phyloP scores from a whole-genome alignment of 2,329 filamentous ascomycete species.

The Thelonectria discophora region DNA sequence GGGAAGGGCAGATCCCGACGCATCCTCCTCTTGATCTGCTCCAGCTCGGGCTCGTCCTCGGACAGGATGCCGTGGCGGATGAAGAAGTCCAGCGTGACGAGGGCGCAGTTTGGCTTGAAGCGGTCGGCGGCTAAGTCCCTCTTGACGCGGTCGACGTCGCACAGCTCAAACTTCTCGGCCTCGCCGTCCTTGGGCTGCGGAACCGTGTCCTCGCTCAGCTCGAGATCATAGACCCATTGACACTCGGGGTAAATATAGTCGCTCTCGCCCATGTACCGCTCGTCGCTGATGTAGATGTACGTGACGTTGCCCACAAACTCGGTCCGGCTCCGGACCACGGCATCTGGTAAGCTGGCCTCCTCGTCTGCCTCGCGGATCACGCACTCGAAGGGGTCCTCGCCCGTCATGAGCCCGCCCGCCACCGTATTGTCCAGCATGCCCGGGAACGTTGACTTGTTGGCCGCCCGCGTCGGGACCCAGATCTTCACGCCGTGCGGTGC shows the following conservation, averaged over 20 bases:
- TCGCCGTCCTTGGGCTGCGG: conserved; percentile 87
- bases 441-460: conserved; percentile 84
- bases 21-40: conserved; percentile 77
- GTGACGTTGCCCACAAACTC: conserved; percentile 75
- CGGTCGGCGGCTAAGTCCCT: conserved; percentile 73
- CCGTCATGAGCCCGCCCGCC: conserved; percentile 79
- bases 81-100: conserved; percentile 90
- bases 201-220: conserved; percentile 72
- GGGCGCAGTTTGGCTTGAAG: conserved; percentile 93
- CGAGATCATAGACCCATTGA: conserved; percentile 91
- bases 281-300: conserved; percentile 84
- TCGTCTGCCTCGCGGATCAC: conserved; percentile 87
- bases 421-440: conserved; percentile 97
- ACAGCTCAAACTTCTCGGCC: conserved; percentile 84
- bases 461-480: conserved; percentile 83
- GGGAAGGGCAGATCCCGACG: conserved; percentile 86
- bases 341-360: conserved; percentile 82
- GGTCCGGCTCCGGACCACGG: conserved; percentile 69
- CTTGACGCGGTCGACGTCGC: conserved; percentile 79
- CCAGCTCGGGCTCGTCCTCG: conserved; percentile 77
- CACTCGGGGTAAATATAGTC: conserved; percentile 88
- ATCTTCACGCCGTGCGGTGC: conserved; percentile 70
- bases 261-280: conserved; percentile 79
- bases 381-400: conserved; percentile 82
- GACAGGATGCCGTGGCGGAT: conserved; percentile 84